A percentile compares a stretch with the other conserved stretches of the same genome.
Evolutionary conservation across 495 filamentous ascomycete genomes (phyloP).

Genomic region (Thermothielavioides terrestris): DNA sequence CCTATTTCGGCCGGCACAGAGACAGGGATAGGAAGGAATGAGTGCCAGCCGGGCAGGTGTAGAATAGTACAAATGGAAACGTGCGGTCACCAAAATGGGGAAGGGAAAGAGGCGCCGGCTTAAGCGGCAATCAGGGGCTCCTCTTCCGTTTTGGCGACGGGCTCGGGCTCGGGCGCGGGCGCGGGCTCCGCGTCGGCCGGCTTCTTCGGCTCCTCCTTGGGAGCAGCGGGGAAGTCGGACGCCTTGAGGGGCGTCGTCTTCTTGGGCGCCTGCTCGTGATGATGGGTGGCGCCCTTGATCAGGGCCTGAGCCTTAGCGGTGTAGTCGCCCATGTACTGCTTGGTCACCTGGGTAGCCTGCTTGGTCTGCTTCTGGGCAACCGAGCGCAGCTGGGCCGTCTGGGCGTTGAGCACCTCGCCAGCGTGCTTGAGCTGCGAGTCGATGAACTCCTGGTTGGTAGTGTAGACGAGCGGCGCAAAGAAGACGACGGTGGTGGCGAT

Average conservation of each 20-base stretch:
- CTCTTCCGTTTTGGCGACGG: conserved; percentile 20
- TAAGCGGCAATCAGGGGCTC: conserved; percentile 34
- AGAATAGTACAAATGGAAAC: conserved; percentile 2
- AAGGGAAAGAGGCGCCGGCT: neutral
- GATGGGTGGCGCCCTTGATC: conserved; percentile 36
- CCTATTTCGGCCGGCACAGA: no score
- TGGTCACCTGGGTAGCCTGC: conserved; percentile 64
- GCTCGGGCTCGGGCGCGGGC: conserved; percentile 4
- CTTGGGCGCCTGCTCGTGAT: conserved; percentile 21
- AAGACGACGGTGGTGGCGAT: conserved; percentile 69
- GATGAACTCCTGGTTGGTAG: conserved; percentile 87
- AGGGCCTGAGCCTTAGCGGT: conserved; percentile 75
- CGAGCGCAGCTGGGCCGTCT: conserved; percentile 72
- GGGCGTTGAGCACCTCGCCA: conserved; percentile 62
- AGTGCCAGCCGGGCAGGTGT: conserved; percentile 1
- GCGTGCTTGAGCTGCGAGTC: conserved; percentile 71
- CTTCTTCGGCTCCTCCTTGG: conserved; percentile 34
- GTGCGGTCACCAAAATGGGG: neutral
- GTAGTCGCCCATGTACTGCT: conserved; percentile 76
- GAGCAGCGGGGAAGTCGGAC: conserved; percentile 54
- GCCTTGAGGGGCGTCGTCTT: conserved; percentile 13
- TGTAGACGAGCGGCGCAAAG: conserved; percentile 82
- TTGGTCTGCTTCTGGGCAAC: conserved; percentile 75
- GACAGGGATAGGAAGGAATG: no score
- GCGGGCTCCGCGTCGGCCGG: conserved; percentile 5